Conservation (phyloP, 768 basidiomycete genomes). For the Psilocybe sp. region DNA sequence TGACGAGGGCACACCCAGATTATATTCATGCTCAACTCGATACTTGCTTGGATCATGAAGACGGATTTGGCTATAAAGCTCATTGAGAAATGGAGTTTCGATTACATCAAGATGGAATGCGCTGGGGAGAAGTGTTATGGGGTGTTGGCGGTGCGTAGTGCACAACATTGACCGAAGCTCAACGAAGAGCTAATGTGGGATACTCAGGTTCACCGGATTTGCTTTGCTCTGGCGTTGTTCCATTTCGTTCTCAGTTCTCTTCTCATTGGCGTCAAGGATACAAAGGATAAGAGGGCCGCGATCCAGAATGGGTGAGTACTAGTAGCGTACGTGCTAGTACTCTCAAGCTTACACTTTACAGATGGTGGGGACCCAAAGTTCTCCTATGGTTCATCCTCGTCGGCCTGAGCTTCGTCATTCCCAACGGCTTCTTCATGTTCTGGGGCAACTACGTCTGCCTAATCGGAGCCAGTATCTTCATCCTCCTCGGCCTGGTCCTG, state of each 20-base stretch:
- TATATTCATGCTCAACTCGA: slow-evolving; percentile 93
- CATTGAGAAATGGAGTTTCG: slow-evolving; percentile 90
- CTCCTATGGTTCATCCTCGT: slow-evolving; percentile 85
- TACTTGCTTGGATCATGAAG: slow-evolving; percentile 96
- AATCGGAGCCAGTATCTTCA: slow-evolving; percentile 91
- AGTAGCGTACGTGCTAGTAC: neutral
- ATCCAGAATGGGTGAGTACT: slow-evolving; percentile 88
- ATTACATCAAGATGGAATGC: slow-evolving; percentile 99
- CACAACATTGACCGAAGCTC: neutral
- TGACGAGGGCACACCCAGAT: slow-evolving; percentile 45
- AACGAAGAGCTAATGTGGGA: neutral
- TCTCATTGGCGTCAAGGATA: slow-evolving; percentile 86
- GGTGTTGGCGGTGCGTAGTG: slow-evolving; percentile 76
- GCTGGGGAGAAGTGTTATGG: slow-evolving; percentile 93
- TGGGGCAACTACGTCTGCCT: slow-evolving; percentile 94
- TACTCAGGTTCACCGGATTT: slow-evolving; percentile 85
- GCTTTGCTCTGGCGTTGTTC: slow-evolving; percentile 90
- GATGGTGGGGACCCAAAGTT: slow-evolving; percentile 99
- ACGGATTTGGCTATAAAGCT: slow-evolving; percentile 82
- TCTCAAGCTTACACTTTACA: slow-evolving; percentile 25
- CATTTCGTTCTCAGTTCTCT: slow-evolving; percentile 78
- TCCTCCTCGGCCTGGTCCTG: slow-evolving; percentile 94
- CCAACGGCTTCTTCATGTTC: slow-evolving; percentile 96
- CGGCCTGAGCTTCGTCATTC: slow-evolving; percentile 87
- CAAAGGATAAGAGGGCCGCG: slow-evolving; percentile 87